phyloP scores from a whole-genome alignment of 495 filamentous ascomycete genomes.

The Apodospora peruviana region DNA sequence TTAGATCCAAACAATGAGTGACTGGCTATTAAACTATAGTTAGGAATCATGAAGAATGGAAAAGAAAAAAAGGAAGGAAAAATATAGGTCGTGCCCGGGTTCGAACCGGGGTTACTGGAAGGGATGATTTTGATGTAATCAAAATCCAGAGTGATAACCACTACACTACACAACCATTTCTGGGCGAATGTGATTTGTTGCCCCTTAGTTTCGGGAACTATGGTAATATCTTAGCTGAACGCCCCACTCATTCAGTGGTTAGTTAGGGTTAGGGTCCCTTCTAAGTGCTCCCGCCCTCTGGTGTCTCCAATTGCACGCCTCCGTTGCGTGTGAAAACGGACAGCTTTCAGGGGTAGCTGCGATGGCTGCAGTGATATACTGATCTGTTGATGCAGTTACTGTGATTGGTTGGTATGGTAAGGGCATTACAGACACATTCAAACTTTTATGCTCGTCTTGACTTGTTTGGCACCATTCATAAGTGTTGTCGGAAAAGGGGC shows the following conservation, averaged over 20 bases:
- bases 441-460: too few relatives aligned
- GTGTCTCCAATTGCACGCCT: too few relatives aligned
- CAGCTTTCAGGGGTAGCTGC: too few relatives aligned
- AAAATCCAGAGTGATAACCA: constrained; percentile 18
- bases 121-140: neutral
- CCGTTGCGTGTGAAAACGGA: too few relatives aligned
- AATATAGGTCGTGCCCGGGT: constrained; percentile 14
- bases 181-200: neutral
- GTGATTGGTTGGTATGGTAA: too few relatives aligned
- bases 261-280: neutral
- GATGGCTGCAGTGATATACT: too few relatives aligned
- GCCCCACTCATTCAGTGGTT: neutral
- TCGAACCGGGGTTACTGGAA: constrained; percentile 17
- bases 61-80: constrained; percentile 3
- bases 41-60: neutral
- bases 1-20: neutral
- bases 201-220: neutral
- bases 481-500: too few relatives aligned
- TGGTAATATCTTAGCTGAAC: neutral
- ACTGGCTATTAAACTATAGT: neutral
- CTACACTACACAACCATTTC: constrained; percentile 14
- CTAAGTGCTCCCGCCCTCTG: too few relatives aligned
- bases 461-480: too few relatives aligned
- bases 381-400: too few relatives aligned
- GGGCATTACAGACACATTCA: too few relatives aligned